phyloP scores from a whole-genome alignment of 768 basidiomycete species.

The Udeniomyces megalosporus region DNA sequence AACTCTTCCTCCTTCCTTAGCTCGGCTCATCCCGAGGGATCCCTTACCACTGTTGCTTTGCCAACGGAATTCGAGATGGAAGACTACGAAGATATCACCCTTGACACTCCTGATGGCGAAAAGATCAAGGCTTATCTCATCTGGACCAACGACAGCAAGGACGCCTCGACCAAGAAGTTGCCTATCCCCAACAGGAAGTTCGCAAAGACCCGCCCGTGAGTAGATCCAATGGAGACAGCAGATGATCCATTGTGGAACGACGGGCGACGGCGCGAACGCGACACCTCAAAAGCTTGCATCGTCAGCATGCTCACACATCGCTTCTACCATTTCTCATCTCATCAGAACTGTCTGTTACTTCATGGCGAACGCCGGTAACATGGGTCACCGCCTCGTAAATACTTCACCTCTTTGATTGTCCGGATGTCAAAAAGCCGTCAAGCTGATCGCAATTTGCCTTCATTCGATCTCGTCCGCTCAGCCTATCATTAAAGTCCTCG shows the following conservation, averaged over 20 bases:
- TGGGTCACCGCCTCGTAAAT: conserved; percentile 55
- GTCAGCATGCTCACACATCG: too few species aligned
- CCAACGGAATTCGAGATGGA: conserved; percentile 44
- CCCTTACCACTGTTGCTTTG: conserved; percentile 3
- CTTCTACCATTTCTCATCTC: too few species aligned
- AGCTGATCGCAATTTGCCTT: not conserved
- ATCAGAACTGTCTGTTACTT: conserved; percentile 35
- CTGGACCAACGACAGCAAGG: conserved; percentile 34
- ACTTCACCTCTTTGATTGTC: not conserved
- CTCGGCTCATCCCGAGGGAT: conserved; percentile 12
- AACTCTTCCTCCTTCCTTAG: not conserved
- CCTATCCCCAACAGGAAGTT: conserved; percentile 8
- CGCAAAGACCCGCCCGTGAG: conserved; percentile 41
- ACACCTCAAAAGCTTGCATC: too few species aligned
- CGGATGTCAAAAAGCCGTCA: not conserved
- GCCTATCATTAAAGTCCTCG: conserved; percentile 71
- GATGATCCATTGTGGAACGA: too few species aligned
- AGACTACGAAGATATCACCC: conserved; percentile 50
- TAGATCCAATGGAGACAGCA: too few species aligned
- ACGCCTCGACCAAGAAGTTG: too few species aligned
- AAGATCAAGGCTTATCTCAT: conserved; percentile 64
- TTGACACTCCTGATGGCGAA: conserved; percentile 56
- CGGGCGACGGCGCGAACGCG: too few species aligned
- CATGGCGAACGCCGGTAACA: conserved; percentile 25
- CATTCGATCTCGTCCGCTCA: not conserved